A percentile compares a stretch with the other conserved stretches of the same genome.
Conservation (phyloP, 1,284 basidiomycete species). For the Boletus smithii region DNA sequence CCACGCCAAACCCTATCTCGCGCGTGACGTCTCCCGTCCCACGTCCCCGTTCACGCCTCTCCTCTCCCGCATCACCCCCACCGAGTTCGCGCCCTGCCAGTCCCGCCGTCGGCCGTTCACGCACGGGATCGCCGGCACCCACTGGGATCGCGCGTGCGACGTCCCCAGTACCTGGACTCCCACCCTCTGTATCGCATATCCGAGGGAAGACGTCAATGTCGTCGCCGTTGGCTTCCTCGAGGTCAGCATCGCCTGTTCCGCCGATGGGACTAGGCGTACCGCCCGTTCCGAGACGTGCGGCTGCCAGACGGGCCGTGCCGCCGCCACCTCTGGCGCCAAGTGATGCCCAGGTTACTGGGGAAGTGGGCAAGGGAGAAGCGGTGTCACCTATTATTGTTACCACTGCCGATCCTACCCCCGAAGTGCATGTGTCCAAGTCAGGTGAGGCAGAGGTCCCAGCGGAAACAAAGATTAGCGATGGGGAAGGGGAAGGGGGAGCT, state of each 20-base stretch:
- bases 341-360: background rate
- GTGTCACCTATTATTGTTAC: background rate
- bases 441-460: background rate
- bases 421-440: background rate
- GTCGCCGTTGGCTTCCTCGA: conserved; percentile 23
- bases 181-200: conserved; percentile 10
- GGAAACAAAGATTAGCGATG: conserved; percentile 1
- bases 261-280: conserved; percentile 16
- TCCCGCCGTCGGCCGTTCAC: conserved; percentile 25
- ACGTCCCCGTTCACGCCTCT: conserved; percentile 26
- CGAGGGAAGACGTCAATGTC: conserved; percentile 19
- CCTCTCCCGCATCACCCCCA: conserved; percentile 24
- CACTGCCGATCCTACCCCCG: background rate
- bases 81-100: conserved; percentile 23
- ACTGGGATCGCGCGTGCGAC: conserved; percentile 11
- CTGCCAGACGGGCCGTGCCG: conserved; percentile 29
- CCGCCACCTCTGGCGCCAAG: conserved; percentile 14
- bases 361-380: conserved; percentile 7
- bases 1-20: conserved; percentile 9
- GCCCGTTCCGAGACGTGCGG: conserved; percentile 29
- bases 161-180: conserved; percentile 14
- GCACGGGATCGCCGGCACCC: conserved; percentile 23
- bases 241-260: conserved; percentile 23
- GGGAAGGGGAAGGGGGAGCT: background rate
- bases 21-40: conserved; percentile 18